Evolutionary conservation across 805 yeast genomes (phyloP).

Genomic region (Ogataea parapolymorpha): DNA sequence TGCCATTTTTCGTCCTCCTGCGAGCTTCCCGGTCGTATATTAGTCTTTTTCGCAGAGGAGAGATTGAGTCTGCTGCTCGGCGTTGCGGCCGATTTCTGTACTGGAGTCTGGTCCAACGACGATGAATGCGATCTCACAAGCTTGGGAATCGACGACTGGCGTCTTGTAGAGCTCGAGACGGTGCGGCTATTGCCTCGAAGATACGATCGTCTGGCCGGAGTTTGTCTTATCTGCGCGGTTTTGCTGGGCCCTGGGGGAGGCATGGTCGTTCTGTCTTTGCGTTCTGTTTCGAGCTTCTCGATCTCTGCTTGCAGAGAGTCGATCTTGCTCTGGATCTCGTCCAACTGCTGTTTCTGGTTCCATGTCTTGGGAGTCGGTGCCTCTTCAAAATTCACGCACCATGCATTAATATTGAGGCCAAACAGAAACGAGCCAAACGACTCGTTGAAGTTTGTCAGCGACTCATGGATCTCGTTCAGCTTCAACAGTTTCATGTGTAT

Average conservation of each 20-base stretch:
- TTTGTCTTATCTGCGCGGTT: background rate
- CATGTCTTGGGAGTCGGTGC: conserved; percentile 24
- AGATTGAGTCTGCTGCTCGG: conserved; percentile 11
- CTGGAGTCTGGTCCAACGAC: conserved; percentile 1
- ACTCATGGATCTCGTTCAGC: conserved; percentile 57
- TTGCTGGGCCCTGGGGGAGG: conserved; percentile 23
- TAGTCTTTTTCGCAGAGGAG: conserved; percentile 16
- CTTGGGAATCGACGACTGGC: conserved; percentile 19
- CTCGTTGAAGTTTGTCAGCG: conserved; percentile 67
- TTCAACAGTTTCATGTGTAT: conserved; percentile 57
- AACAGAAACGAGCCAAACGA: conserved; percentile 67
- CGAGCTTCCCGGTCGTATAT: conserved; percentile 1
- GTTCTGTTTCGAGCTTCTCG: conserved; percentile 10
- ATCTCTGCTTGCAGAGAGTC: conserved; percentile 15
- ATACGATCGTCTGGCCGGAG: conserved; percentile 7
- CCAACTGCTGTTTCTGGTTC: conserved; percentile 19
- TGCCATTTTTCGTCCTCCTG: conserved; percentile 21
- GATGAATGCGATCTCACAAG: conserved; percentile 13
- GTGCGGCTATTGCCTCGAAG: conserved; percentile 12
- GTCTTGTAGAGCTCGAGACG: conserved; percentile 3
- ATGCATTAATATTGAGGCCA: conserved; percentile 80
- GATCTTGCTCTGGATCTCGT: conserved; percentile 19
- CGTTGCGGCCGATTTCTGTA: conserved; percentile 1
- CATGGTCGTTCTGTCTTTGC: conserved; percentile 17
- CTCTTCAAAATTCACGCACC: conserved; percentile 71